These are phyloP conservation scores for Blepharisma stoltei DNA, from an alignment of 73 alveolate species.

Conservation along the genomic window DNA sequence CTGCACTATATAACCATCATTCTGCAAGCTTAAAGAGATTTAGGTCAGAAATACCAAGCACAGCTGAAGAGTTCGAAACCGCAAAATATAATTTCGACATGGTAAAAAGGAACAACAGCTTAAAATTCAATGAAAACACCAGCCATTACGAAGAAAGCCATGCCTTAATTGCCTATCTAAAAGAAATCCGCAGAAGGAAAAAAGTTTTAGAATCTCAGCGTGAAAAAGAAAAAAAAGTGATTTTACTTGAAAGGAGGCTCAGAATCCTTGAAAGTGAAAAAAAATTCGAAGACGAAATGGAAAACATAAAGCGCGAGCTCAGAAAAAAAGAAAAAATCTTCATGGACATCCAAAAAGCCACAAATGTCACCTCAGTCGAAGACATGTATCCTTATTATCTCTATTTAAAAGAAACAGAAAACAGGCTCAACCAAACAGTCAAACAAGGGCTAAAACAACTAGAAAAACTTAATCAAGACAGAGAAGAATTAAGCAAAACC, in stretches of 20 bases:
- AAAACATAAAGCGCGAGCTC: neutral
- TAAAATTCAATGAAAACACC: too few species aligned
- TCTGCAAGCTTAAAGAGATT: too few species aligned
- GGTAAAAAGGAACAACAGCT: too few species aligned
- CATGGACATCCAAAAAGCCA: slow-evolving; percentile 14
- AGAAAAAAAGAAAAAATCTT: neutral
- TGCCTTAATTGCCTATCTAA: too few species aligned
- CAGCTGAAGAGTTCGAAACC: too few species aligned
- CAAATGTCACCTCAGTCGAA: neutral
- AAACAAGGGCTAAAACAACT: neutral
- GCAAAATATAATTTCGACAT: too few species aligned
- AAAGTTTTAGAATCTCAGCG: neutral
- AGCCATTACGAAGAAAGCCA: too few species aligned
- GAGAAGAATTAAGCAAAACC: neutral
- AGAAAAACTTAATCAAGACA: neutral
- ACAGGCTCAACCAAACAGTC: neutral
- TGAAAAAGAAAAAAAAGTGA: neutral
- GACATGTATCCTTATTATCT: slow-evolving; percentile 26
- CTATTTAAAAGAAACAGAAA: slow-evolving; percentile 1
- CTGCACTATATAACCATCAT: too few species aligned
- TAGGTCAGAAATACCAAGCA: too few species aligned
- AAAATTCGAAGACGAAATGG: neutral
- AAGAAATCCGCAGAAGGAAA: too few species aligned
- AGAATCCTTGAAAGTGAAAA: neutral
- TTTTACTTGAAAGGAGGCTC: slow-evolving; percentile 2